These are phyloP conservation scores for Epipyxis sp. DNA, from an alignment of 108 stramenopile species.

Conservation along the genomic window DNA sequence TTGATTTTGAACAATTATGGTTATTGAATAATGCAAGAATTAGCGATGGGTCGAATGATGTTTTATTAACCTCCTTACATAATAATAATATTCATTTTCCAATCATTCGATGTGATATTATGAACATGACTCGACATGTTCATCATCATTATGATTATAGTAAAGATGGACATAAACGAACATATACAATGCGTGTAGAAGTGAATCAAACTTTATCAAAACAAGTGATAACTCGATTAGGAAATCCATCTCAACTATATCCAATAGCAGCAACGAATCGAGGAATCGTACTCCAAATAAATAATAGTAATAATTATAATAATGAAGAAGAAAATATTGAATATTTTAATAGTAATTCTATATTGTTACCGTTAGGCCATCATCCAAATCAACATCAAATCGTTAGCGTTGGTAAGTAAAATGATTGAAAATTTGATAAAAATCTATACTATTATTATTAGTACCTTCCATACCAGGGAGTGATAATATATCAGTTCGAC, in stretches of 20 bases:
- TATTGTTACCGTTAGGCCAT: neutral
- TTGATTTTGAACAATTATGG: neutral
- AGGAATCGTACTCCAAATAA: too few relatives aligned
- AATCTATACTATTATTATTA: too few relatives aligned
- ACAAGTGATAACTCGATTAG: neutral
- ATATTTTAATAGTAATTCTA: too few relatives aligned
- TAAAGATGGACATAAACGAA: slow-evolving; percentile 44
- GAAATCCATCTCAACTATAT: neutral
- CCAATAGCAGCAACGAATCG: too few relatives aligned
- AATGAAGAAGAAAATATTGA: too few relatives aligned
- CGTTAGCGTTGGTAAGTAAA: neutral
- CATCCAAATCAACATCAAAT: slow-evolving; percentile 11
- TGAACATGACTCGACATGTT: slow-evolving; percentile 42
- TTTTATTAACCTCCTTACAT: neutral
- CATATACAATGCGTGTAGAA: slow-evolving; percentile 41
- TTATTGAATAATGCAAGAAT: neutral
- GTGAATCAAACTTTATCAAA: neutral
- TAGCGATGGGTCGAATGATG: neutral
- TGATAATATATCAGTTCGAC: too few relatives aligned
- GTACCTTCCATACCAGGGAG: too few relatives aligned
- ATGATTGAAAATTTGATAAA: too few relatives aligned
- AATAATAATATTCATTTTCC: neutral
- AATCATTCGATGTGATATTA: slow-evolving; percentile 40
- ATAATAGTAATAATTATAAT: too few relatives aligned
- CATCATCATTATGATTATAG: slow-evolving; percentile 48